Conservation (phyloP, 306 rosid genomes). For the Hylodesmum podocarpum region DNA sequence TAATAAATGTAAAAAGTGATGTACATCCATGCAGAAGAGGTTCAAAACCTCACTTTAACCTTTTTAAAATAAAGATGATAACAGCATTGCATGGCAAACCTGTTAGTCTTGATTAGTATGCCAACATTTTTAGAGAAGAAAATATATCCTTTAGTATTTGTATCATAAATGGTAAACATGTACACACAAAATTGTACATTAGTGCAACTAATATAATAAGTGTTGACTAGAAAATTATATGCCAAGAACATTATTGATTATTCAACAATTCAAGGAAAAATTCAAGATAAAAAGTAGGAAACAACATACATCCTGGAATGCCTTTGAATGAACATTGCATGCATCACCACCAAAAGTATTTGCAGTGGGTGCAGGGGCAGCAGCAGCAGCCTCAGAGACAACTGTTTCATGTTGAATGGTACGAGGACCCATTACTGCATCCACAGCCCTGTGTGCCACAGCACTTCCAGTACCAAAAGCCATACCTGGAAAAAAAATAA, state of each 20-base stretch:
- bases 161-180: neutral
- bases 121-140: neutral
- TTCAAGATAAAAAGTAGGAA: neutral
- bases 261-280: neutral
- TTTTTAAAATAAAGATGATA: neutral
- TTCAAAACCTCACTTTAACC: neutral
- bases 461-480: conserved; percentile 94
- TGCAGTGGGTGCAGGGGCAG: conserved; percentile 57
- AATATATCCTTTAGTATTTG: neutral
- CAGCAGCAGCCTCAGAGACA: conserved; percentile 52
- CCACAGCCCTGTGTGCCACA: conserved; percentile 88
- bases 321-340: conserved; percentile 61
- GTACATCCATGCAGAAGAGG: neutral
- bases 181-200: neutral
- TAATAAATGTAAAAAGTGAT: neutral
- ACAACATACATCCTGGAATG: conserved; percentile 80
- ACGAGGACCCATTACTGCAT: conserved; percentile 85
- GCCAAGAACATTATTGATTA: neutral
- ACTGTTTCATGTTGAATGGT: conserved; percentile 71
- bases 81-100: neutral
- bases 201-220: neutral
- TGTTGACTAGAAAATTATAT: neutral
- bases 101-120: neutral
- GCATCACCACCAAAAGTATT: conserved; percentile 59
- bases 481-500: conserved; percentile 49